phyloP scores from a whole-genome alignment of 2,329 filamentous ascomycete genomes.

The Fusarium palustre region DNA sequence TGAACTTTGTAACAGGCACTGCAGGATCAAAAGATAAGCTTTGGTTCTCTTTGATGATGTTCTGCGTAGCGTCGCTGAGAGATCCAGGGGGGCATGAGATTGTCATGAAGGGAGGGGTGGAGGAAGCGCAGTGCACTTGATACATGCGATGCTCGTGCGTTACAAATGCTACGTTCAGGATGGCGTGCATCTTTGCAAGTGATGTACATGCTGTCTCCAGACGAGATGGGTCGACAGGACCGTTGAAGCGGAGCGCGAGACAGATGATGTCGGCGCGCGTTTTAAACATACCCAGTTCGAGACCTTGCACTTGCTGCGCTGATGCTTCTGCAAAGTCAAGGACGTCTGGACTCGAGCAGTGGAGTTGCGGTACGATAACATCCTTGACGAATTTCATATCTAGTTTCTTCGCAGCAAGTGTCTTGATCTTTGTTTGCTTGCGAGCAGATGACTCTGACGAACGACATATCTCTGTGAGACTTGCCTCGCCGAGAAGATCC shows the following conservation, averaged over 20 bases:
- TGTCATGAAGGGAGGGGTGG: slow-evolving; percentile 58
- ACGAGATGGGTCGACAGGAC: slow-evolving; percentile 55
- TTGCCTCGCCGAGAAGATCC: slow-evolving; percentile 56
- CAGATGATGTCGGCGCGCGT: slow-evolving; percentile 60
- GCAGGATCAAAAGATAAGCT: slow-evolving; percentile 54
- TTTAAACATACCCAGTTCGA: slow-evolving; percentile 61
- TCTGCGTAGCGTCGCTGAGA: slow-evolving; percentile 54
- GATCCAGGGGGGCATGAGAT: slow-evolving; percentile 56
- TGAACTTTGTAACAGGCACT: slow-evolving; percentile 62
- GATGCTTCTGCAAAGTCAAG: slow-evolving; percentile 63
- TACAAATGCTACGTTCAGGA: slow-evolving; percentile 67
- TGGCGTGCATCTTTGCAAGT: slow-evolving; percentile 60
- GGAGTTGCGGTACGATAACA: slow-evolving; percentile 57
- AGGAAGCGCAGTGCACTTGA: slow-evolving; percentile 60
- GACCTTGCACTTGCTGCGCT: slow-evolving; percentile 59
- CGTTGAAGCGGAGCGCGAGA: slow-evolving; percentile 61
- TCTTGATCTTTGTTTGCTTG: background rate
- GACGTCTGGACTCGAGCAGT: slow-evolving; percentile 56
- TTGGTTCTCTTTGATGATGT: slow-evolving; percentile 59
- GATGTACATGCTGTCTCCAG: slow-evolving; percentile 61
- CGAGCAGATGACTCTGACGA: slow-evolving; percentile 37
- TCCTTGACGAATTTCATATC: slow-evolving; percentile 55
- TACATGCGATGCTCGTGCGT: slow-evolving; percentile 60
- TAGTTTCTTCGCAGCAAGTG: slow-evolving; percentile 10
- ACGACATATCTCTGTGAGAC: slow-evolving; percentile 61